A percentile compares a stretch with the other conserved stretches of the same genome.
Conservation (phyloP, 2,329 filamentous ascomycete genomes). For the Colletotrichum lindemuthianum region DNA sequence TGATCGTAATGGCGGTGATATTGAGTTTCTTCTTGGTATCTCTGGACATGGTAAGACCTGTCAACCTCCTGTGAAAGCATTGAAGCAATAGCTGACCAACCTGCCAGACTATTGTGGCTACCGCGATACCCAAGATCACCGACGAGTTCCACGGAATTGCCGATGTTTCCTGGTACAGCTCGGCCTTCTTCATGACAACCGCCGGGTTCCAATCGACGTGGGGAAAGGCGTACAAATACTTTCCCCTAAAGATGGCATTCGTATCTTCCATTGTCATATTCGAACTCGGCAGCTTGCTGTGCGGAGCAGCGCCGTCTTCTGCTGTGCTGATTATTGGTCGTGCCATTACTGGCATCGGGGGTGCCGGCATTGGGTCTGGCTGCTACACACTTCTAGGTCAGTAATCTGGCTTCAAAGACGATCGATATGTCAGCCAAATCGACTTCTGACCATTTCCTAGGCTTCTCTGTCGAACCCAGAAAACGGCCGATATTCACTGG, state of each 20-base stretch:
- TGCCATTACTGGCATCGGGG: constrained; percentile 22
- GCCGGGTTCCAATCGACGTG: constrained; percentile 38
- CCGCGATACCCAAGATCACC: constrained; percentile 55
- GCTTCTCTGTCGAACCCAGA: constrained; percentile 39
- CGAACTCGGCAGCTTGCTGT: constrained; percentile 24
- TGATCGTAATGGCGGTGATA: no score
- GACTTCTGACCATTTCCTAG: no score
- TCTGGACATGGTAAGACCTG: no score
- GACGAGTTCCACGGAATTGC: constrained; percentile 48
- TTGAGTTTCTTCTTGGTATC: no score
- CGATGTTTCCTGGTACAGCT: constrained; percentile 59
- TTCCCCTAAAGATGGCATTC: constrained; percentile 46
- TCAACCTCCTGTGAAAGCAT: no score
- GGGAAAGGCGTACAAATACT: constrained; percentile 48
- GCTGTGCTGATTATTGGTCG: constrained; percentile 20
- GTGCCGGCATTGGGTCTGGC: constrained; percentile 43
- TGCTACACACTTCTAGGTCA: constrained; percentile 46
- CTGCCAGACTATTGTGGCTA: constrained; percentile 52
- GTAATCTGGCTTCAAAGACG: no score
- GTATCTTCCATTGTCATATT: constrained; percentile 15
- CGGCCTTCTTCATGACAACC: constrained; percentile 49
- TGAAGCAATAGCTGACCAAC: no score
- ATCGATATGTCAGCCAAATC: no score
- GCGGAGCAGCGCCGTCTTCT: constrained; percentile 9
- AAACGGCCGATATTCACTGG: constrained; percentile 44